Base-by-base conservation (phyloP, 2,329 filamentous ascomycete genomes). In the Fusarium solani-melongenae region DNA sequence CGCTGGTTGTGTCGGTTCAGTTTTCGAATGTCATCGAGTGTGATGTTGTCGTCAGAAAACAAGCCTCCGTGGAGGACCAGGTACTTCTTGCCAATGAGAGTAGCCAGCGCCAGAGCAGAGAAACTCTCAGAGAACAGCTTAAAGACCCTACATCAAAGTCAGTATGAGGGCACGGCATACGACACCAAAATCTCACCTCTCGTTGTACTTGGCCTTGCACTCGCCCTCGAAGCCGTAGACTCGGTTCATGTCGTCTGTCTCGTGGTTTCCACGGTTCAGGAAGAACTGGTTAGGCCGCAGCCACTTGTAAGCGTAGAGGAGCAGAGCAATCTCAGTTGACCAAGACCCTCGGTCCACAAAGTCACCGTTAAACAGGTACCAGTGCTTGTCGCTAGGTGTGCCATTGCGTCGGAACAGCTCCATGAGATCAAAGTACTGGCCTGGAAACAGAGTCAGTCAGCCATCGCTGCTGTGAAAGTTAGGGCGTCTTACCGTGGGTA, bases 211-310 rank as follows among this genome's bases (percentile, higher is more conserved):
- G 77, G 94, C 94, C 83, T 96, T 96, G 87, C 96, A 98, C 83
- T 99, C 96, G 80, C 96, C 96, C 83, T 99, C 96, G 79, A 99
- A 99, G 20, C 96, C 96, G 81, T 99, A 99, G 62, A 96, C 95
- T 75, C 94, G 92, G 87, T 99, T 99, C 96, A 99, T 99, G 83
- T 98, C 96, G 81, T 98, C 96, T 57, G 96, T 98, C 86, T 99
- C 96, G 84, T 99, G 96, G 84, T 99, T 99, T 77, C 96, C 96
- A 71, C 96, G 92, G 87, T 99, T 99, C 73, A 99, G 87, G 90
- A 97, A 98, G 88, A 99, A 96, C 63, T 88, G 91, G 49, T 91
- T 90, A 9, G 96, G 96, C 63, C 93, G 91, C 78, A 98, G 84
- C 96, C 94, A 98, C 86, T 99, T 99, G 88, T 98, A 97, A 51